Evolutionary conservation across 2,329 filamentous ascomycete species (phyloP), one percentile per base, ranked within the genome.

Genomic region (Coniochaeta sp.): DNA sequence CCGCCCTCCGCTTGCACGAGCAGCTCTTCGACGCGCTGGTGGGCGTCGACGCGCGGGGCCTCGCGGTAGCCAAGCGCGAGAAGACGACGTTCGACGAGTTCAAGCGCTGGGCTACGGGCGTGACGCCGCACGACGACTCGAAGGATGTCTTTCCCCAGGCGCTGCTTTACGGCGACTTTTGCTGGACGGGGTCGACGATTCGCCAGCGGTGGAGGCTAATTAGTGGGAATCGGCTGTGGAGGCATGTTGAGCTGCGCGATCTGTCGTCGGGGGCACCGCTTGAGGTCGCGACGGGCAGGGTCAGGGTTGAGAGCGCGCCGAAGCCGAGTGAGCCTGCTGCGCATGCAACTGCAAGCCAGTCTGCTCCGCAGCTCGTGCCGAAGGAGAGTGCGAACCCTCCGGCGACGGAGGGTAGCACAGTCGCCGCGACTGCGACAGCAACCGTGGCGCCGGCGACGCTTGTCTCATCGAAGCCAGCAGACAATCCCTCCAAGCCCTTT

Each of bases 141-240:
- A 66, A 66, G 53, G 72, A 76, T 51, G 65, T 75, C 4, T 74
- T 71, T 33, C 73, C 73, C 0, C 63, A 71, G 0, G 71, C 69
- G 7, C 67, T 71, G 42, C 48, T 70, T 4, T 70, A 61, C 52
- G 55, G 56, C 7, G 59, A 63, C 46, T 53, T 69, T 50, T 59
- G 70, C 6, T 70, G 63, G 71, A 73, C 65, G 6, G 69, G 59
- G 6, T 70, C 62, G 7, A 72, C 65, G n/a, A 64, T 66, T 26
- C 62, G 58, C 1, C 69, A 66, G 54, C 65, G 62, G 47, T 73
- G 63, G 71, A 63, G 69, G 52, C 57, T 71, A 4, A 61, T 74
- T 53, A 74, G 70, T 53, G 73, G 66, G 9, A 73, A 68, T 49
- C 66, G 59, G 18, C 61, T 64, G 14, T 72, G 63, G 65, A 60